Percentiles rank a stretch among this genome's conserved stretches.
Evolutionary conservation across 176 grass and related monocot genomes (phyloP).

Genomic region (barley (Hordeum vulgare)): MorexV3_pseudomolecules_assembly NC_058523.1:107863843-107864342

Average conservation of each 20-base stretch:
- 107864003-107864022: neutral
- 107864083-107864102: neutral
- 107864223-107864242: neutral
- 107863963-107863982: neutral
- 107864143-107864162: neutral
- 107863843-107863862: neutral
- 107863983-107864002: neutral
- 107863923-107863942: constrained; percentile 2
- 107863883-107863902: neutral
- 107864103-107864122: neutral
- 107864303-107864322: neutral
- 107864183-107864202: neutral
- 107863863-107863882: neutral
- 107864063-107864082: neutral
- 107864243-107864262: neutral
- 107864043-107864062: neutral
- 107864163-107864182: neutral
- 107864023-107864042: neutral
- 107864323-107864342: neutral
- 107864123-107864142: neutral
- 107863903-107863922: constrained; percentile 8
- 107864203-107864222: neutral
- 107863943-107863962: neutral
- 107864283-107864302: neutral
- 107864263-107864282: neutral